A percentile compares a stretch with the other conserved stretches of the same genome.
Conservation (phyloP, 352 stramenopile species). For the Phytophthora constricta region DNA sequence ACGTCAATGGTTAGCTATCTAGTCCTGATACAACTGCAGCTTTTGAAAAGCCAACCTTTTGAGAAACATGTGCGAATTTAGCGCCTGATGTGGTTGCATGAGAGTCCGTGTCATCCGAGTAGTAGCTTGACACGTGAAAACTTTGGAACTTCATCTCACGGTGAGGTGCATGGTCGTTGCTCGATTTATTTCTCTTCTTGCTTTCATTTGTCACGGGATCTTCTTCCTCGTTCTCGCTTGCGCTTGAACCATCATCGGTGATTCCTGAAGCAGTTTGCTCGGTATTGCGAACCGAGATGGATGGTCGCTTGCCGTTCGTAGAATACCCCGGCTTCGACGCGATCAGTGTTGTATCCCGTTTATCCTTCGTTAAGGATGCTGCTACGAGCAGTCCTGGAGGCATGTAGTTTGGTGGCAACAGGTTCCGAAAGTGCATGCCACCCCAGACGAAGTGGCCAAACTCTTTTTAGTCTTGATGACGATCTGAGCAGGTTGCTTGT, state of each 20-base stretch:
- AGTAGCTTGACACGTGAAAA: conserved; percentile 47
- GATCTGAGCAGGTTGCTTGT: conserved; percentile 21
- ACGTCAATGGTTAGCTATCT: background rate
- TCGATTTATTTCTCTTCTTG: conserved; percentile 8
- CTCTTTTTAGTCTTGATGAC: conserved; percentile 47
- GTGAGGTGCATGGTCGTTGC: background rate
- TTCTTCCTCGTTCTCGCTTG: conserved; percentile 24
- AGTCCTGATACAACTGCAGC: too few relatives aligned
- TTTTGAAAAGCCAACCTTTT: conserved; percentile 20
- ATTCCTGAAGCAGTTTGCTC: conserved; percentile 13
- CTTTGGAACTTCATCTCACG: conserved; percentile 38
- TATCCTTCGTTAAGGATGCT: conserved; percentile 18
- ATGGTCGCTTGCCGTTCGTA: conserved; percentile 4
- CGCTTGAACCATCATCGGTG: conserved; percentile 27
- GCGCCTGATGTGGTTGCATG: background rate
- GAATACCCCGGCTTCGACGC: background rate
- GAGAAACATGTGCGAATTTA: background rate
- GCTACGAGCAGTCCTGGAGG: conserved; percentile 24
- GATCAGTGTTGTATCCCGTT: conserved; percentile 3
- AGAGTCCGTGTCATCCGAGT: conserved; percentile 7
- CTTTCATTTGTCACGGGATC: conserved; percentile 9
- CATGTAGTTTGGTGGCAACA: conserved; percentile 69
- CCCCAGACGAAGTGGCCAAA: conserved; percentile 18
- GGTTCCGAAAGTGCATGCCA: conserved; percentile 82
- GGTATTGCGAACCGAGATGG: background rate